Conservation (phyloP, 257 asterid species). For the Przewalskia tangutica region DNA sequence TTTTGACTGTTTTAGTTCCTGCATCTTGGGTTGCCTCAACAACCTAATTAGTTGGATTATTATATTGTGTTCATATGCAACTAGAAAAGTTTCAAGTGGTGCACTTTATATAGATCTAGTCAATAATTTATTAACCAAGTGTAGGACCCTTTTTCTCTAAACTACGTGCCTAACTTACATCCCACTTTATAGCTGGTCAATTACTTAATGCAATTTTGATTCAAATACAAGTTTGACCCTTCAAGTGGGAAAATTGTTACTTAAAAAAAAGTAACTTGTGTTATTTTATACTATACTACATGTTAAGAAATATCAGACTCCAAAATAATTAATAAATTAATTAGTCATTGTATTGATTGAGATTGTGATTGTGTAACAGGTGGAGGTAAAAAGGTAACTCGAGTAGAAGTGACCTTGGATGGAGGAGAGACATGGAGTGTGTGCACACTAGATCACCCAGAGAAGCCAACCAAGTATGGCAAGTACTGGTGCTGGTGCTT, state of each 20-base stretch:
- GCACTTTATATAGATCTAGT: neutral
- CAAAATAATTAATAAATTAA: too few species aligned
- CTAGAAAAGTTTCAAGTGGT: neutral
- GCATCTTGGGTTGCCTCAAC: constrained; percentile 18
- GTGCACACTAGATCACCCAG: constrained; percentile 51
- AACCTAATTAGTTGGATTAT: neutral
- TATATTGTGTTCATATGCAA: neutral
- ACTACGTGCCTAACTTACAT: constrained; percentile 1
- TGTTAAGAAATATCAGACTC: neutral
- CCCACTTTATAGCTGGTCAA: neutral
- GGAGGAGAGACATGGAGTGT: constrained; percentile 84
- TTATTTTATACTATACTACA: neutral
- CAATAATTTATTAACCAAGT: neutral
- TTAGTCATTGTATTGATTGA: neutral
- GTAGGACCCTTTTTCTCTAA: neutral
- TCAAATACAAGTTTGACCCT: neutral
- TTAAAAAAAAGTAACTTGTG: neutral
- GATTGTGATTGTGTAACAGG: constrained; percentile 25
- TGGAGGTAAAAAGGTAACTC: constrained; percentile 86
- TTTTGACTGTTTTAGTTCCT: constrained; percentile 18
- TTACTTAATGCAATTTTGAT: neutral
- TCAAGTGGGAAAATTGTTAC: neutral
- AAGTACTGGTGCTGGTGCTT: constrained; percentile 98
- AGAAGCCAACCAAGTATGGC: constrained; percentile 68
- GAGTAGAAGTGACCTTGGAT: constrained; percentile 85